A percentile compares a stretch with the other conserved stretches of the same genome.
Conservation (phyloP, 495 filamentous ascomycete species). For the Baudoinia panamericana region DNA sequence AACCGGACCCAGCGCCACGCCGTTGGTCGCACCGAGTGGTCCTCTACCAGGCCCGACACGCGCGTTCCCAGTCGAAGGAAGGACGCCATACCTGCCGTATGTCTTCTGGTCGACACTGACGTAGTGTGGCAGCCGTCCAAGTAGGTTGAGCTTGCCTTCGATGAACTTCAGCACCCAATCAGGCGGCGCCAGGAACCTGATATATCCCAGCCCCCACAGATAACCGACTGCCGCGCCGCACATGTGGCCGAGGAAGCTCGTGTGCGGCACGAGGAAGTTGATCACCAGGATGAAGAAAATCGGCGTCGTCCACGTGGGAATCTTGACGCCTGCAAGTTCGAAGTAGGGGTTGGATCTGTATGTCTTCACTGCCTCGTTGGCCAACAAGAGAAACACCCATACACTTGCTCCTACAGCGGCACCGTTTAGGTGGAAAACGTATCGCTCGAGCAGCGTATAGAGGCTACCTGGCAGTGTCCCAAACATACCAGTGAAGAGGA, state of each 20-base stretch:
- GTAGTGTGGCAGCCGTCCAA: conserved; percentile 73
- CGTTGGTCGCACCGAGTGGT: conserved; percentile 11
- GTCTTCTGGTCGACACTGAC: conserved; percentile 90
- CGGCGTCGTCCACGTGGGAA: conserved; percentile 90
- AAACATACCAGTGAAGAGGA: conserved; percentile 67
- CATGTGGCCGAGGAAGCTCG: conserved; percentile 75
- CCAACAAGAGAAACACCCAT: conserved; percentile 81
- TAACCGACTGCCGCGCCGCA: conserved; percentile 74
- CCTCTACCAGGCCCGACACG: conserved; percentile 12
- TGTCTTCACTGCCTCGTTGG: conserved; percentile 69
- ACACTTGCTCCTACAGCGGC: conserved; percentile 74
- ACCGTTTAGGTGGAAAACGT: conserved; percentile 36
- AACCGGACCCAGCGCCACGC: conserved; percentile 4
- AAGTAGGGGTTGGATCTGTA: conserved; percentile 64
- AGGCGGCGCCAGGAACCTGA: conserved; percentile 71
- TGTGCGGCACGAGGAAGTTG: conserved; percentile 61
- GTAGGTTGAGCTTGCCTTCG: conserved; percentile 69
- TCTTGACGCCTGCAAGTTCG: conserved; percentile 40
- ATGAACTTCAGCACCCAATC: conserved; percentile 71
- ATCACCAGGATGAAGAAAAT: conserved; percentile 55
- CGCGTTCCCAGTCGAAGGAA: conserved; percentile 43
- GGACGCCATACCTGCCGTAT: conserved; percentile 83
- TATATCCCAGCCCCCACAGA: conserved; percentile 69
- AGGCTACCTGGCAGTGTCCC: conserved; percentile 27
- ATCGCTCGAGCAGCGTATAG: conserved; percentile 27